These are phyloP conservation scores for Sordariomycetes sp. DNA, from an alignment of 2,329 filamentous ascomycete genomes.

Conservation along the genomic window DNA sequence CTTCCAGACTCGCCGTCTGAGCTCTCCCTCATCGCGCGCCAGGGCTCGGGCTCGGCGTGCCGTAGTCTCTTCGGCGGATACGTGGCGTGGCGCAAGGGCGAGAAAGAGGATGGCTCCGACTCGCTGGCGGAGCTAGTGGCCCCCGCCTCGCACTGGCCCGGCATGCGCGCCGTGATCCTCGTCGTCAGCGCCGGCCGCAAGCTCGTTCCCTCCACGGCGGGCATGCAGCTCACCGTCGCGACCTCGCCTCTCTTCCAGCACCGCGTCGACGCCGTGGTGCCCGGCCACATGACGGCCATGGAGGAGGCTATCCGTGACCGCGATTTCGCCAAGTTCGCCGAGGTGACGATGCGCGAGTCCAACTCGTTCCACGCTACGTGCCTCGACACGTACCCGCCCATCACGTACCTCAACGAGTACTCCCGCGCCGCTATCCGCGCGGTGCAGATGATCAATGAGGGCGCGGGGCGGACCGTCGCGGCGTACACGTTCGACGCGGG, in stretches of 20 bases:
- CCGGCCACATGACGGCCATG: slow-evolving; percentile 72
- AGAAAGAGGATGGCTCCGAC: slow-evolving; percentile 65
- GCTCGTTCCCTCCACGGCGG: slow-evolving; percentile 79
- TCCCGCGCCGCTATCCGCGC: slow-evolving; percentile 75
- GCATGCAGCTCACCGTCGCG: slow-evolving; percentile 93
- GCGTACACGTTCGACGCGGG: slow-evolving; percentile 98
- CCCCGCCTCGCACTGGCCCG: slow-evolving; percentile 81
- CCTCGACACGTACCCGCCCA: slow-evolving; percentile 89
- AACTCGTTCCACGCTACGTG: slow-evolving; percentile 96
- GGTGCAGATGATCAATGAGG: slow-evolving; percentile 77
- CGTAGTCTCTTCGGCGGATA: slow-evolving; percentile 89
- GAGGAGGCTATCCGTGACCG: slow-evolving; percentile 63
- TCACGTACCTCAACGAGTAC: slow-evolving; percentile 97
- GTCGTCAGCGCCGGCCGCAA: slow-evolving; percentile 93
- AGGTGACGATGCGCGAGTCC: slow-evolving; percentile 90
- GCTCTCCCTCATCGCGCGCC: slow-evolving; percentile 77
- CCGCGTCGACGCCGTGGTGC: slow-evolving; percentile 65
- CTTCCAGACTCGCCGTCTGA: slow-evolving; percentile 70
- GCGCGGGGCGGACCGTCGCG: slow-evolving; percentile 65
- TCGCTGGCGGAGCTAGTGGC: slow-evolving; percentile 82
- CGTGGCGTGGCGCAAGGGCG: slow-evolving; percentile 83
- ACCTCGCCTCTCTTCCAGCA: slow-evolving; percentile 80
- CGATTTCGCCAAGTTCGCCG: slow-evolving; percentile 79
- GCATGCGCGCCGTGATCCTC: slow-evolving; percentile 84
- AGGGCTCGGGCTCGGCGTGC: slow-evolving; percentile 91